Evolutionary conservation across 495 filamentous ascomycete genomes (phyloP), one percentile per base, ranked within the genome.

Genomic region (Aspergillus incahuasiensis): DNA sequence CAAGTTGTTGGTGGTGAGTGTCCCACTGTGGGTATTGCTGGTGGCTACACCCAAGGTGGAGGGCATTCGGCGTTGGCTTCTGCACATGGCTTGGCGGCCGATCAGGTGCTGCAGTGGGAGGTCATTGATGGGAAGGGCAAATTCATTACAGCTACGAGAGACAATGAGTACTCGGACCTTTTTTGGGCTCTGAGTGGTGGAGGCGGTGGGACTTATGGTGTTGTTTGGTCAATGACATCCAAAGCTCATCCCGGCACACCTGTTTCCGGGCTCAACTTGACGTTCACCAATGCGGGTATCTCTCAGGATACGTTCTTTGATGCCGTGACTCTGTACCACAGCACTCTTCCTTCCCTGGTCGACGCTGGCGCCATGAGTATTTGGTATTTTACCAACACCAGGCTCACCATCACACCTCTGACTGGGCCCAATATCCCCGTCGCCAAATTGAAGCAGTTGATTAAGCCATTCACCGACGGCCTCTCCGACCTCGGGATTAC

Each of bases 121-220:
- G 69, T 88, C 0, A 77, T 89, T 4, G 82, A 79, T 1, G 73
- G 71, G 0, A 57, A 48, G 0, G 85, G 86, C 1, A 60, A 62
- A 22, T 57, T 82, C 11, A 52, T 85, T 18, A 78, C 68, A 0
- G 79, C 77, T 5, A 82, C 79, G 44, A 78, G 80, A 44, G 78
- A 64, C 16, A 77, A 73, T 43, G 69, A 81, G 60, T 76, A 87
- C 55, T 47, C 68, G 1, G 86, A 88, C 59, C 63, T 89, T 8
- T 88, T 84, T 65, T 88, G 82, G 84, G 86, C 86, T 5, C 73
- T 87, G 45, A 74, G 80, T 32, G 86, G 85, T 1, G 85, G 85
- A 13, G 86, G 85, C n/a, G 83, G 77, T 25, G 82, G 82, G 18
- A 86, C 83, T 6, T 88, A 84, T 42, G 84, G 82, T 4, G 74